Evolutionary conservation across 345 rosid species (phyloP).

Genomic region (Rubroshorea leprosula): DNA sequence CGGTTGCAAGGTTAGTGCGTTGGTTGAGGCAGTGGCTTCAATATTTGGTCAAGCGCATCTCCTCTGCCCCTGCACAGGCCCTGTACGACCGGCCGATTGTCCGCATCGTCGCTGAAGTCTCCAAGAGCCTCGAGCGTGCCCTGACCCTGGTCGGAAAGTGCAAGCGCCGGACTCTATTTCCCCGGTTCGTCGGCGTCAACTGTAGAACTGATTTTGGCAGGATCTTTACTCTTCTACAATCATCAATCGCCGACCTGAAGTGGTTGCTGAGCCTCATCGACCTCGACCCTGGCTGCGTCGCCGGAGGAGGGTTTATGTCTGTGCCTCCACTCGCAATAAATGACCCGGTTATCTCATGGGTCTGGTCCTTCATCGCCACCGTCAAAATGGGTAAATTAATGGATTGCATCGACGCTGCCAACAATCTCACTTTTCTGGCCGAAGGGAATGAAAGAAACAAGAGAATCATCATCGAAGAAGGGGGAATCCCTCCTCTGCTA

Average conservation of each 20-base stretch:
- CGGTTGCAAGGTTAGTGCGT: slow-evolving; percentile 43
- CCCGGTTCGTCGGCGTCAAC: slow-evolving; percentile 45
- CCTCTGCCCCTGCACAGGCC: slow-evolving; percentile 25
- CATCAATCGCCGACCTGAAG: slow-evolving; percentile 59
- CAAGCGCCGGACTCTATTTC: slow-evolving; percentile 45
- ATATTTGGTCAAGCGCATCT: slow-evolving; percentile 25
- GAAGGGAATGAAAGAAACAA: slow-evolving; percentile 59
- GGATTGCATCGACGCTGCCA: slow-evolving; percentile 67
- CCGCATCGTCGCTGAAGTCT: slow-evolving; percentile 46
- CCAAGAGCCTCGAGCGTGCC: slow-evolving; percentile 46
- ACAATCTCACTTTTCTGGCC: slow-evolving; percentile 54
- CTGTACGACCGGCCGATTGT: slow-evolving; percentile 73
- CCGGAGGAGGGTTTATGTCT: slow-evolving; percentile 40
- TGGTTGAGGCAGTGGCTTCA: slow-evolving; percentile 54
- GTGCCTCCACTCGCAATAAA: slow-evolving; percentile 72
- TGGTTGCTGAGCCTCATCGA: slow-evolving; percentile 60
- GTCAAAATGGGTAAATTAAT: slow-evolving; percentile 36
- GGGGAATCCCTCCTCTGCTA: slow-evolving; percentile 50
- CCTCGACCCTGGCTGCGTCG: slow-evolving; percentile 29
- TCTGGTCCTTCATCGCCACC: slow-evolving; percentile 60
- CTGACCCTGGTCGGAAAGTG: slow-evolving; percentile 51
- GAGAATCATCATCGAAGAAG: slow-evolving; percentile 68
- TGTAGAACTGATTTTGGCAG: slow-evolving; percentile 58
- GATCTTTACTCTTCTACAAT: slow-evolving; percentile 41
- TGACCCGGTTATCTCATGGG: slow-evolving; percentile 75